phyloP scores from a whole-genome alignment of 1,284 basidiomycete species.

The Cryptococcus sp. region DNA sequence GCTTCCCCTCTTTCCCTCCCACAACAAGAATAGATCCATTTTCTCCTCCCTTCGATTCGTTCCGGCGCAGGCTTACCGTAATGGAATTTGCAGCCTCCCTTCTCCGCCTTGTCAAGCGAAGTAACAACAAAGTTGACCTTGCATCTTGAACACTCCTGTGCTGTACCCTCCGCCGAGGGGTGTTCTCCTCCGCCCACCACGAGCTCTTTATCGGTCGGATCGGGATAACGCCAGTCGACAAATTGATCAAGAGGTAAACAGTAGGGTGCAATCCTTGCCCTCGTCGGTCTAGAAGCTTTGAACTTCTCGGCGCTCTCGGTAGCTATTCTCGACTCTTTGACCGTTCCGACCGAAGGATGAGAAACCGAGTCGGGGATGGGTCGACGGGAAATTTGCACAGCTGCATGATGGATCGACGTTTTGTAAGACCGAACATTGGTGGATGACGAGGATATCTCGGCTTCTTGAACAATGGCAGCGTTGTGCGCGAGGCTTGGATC shows the following conservation, averaged over 20 bases:
- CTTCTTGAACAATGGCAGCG: constrained; percentile 35
- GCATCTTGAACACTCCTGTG: constrained; percentile 71
- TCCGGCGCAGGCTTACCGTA: constrained; percentile 59
- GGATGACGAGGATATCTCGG: constrained; percentile 28
- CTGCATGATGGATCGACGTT: constrained; percentile 41
- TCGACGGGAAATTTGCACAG: constrained; percentile 52
- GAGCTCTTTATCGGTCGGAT: constrained; percentile 57
- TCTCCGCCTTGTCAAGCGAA: constrained; percentile 50
- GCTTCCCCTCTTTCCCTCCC: constrained; percentile 54
- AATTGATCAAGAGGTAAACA: constrained; percentile 59
- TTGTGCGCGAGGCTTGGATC: constrained; percentile 34
- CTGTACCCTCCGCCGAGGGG: constrained; percentile 62
- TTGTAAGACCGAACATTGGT: constrained; percentile 39
- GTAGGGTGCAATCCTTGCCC: constrained; percentile 52
- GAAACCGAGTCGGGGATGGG: constrained; percentile 55
- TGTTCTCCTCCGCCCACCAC: constrained; percentile 47
- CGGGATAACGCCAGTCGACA: constrained; percentile 63
- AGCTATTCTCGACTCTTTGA: constrained; percentile 59
- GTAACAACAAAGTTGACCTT: constrained; percentile 59
- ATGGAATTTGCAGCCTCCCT: constrained; percentile 69
- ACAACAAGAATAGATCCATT: constrained; percentile 46
- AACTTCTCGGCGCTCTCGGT: constrained; percentile 58
- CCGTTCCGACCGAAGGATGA: constrained; percentile 78
- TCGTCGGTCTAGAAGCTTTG: constrained; percentile 56
- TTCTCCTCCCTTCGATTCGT: constrained; percentile 32